Evolutionary conservation across 176 grass and related monocot species (phyloP).

Genomic region (Sorghum bicolor): Sorghum_bicolor_NCBIv3 NC_012872.2:59983501-59984000

Average conservation of each 20-base stretch:
- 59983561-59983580: background rate
- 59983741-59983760: constrained; percentile 27
- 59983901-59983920: constrained; percentile 2
- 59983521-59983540: background rate
- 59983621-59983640: background rate
- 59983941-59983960: background rate
- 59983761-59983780: constrained; percentile 27
- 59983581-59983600: constrained; percentile 11
- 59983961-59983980: constrained; percentile 53
- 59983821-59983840: background rate
- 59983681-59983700: constrained; percentile 30
- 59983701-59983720: constrained; percentile 14
- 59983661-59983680: constrained; percentile 44
- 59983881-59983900: constrained; percentile 5
- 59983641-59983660: constrained; percentile 24
- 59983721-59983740: constrained; percentile 22
- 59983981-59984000: constrained; percentile 47
- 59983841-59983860: constrained; percentile 13
- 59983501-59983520: background rate
- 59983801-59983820: constrained; percentile 14
- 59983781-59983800: background rate
- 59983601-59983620: constrained; percentile 38
- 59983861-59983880: constrained; percentile 31
- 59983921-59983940: background rate
- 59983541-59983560: background rate